These are phyloP conservation scores for Aspergillus bertholletiae DNA, from an alignment of 495 filamentous ascomycete genomes.

Conservation along the genomic window DNA sequence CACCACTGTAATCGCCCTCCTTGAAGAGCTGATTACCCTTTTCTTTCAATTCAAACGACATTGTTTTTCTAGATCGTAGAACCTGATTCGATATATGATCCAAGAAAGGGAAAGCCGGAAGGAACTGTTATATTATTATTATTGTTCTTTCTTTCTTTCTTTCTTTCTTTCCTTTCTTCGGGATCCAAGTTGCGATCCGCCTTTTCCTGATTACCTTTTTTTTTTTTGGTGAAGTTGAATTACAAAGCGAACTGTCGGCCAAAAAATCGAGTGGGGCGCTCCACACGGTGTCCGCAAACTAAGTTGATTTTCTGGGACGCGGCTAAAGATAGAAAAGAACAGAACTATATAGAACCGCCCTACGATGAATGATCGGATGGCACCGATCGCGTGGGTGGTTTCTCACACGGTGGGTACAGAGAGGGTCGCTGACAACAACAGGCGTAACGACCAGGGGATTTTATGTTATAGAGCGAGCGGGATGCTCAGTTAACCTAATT, in stretches of 20 bases:
- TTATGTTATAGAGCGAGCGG: too few relatives aligned
- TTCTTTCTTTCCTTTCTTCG: too few relatives aligned
- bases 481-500: too few relatives aligned
- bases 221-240: background rate
- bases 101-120: too few relatives aligned
- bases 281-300: background rate
- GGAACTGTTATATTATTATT: too few relatives aligned
- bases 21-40: slow-evolving; percentile 55
- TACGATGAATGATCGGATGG: too few relatives aligned
- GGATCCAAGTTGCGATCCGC: background rate
- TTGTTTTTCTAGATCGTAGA: slow-evolving; percentile 9
- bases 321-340: background rate
- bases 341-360: background rate
- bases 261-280: background rate
- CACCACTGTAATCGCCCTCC: slow-evolving; percentile 64
- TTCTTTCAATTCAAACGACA: slow-evolving; percentile 42
- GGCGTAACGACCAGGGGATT: too few relatives aligned
- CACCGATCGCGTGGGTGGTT: too few relatives aligned
- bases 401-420: too few relatives aligned
- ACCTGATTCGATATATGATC: too few relatives aligned
- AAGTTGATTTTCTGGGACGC: background rate
- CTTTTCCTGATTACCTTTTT: background rate
- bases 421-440: too few relatives aligned
- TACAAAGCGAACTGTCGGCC: background rate
- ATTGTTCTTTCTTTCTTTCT: too few relatives aligned